These are phyloP conservation scores for Moricandia arvensis DNA, from an alignment of 345 rosid species.

Conservation along the genomic window DNA sequence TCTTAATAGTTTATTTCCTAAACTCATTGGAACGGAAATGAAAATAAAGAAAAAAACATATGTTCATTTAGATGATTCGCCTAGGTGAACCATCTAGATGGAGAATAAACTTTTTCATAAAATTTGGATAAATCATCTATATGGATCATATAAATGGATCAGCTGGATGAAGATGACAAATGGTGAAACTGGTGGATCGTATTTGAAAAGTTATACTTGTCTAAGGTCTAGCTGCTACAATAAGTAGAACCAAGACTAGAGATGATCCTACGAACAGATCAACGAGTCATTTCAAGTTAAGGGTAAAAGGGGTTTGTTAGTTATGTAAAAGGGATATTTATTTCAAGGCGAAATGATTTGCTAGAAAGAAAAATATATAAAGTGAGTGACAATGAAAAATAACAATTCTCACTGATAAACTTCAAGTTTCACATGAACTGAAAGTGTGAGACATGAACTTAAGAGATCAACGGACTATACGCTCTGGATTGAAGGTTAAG, in stretches of 20 bases:
- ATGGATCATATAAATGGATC: no score
- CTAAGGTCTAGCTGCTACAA: neutral
- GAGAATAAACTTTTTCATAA: no score
- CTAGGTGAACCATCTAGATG: no score
- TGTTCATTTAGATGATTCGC: no score
- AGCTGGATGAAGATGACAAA: no score
- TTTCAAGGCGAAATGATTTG: neutral
- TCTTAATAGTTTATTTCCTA: no score
- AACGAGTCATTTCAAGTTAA: neutral
- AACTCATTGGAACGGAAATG: no score
- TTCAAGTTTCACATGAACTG: neutral
- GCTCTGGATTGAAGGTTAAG: neutral
- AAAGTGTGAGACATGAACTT: neutral
- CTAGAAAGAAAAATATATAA: neutral
- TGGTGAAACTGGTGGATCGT: no score
- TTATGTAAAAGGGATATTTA: neutral
- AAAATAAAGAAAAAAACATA: no score
- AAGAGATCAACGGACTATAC: neutral
- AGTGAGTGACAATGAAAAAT: neutral
- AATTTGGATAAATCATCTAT: no score
- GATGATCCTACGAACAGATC: neutral
- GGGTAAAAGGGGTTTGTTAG: neutral
- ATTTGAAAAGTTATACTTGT: no score
- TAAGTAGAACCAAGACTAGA: neutral
- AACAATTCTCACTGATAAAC: neutral